Conservation (phyloP, 23 red algal genomes). For the Gracilaria domingensis region DNA sequence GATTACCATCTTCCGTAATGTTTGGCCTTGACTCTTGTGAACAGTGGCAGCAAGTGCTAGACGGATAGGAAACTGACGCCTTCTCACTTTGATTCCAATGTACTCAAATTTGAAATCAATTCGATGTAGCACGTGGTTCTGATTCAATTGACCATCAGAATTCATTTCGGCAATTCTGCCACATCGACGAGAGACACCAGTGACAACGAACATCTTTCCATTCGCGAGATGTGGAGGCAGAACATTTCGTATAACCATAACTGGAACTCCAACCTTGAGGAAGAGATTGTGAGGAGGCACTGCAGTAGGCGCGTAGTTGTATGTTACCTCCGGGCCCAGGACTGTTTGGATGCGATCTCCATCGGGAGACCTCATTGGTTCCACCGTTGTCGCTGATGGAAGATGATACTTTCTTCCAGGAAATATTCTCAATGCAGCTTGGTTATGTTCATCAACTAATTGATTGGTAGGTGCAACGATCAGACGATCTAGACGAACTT, state of each 20-base stretch:
- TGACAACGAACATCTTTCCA: conserved; percentile 12
- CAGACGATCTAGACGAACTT: no score
- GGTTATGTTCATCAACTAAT: no score
- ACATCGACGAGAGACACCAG: not conserved
- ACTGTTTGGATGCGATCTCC: no score
- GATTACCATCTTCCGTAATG: no score
- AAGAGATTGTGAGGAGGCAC: not conserved
- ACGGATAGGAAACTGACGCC: no score
- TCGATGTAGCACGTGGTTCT: not conserved
- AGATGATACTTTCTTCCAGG: not conserved
- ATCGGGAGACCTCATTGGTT: not conserved
- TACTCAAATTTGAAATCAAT: conserved; percentile 37
- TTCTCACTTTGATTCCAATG: not conserved
- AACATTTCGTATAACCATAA: no score
- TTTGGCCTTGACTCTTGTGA: no score
- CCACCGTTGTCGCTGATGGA: not conserved
- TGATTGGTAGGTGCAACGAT: no score
- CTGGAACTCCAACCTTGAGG: conserved; percentile 15
- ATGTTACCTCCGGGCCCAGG: conserved; percentile 20
- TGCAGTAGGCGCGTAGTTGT: conserved; percentile 39
- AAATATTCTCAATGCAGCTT: not conserved
- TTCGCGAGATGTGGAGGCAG: conserved; percentile 3
- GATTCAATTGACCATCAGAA: not conserved
- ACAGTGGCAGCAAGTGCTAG: no score
- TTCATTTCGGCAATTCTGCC: no score